These are phyloP conservation scores for Hevea brasiliensis DNA, from an alignment of 345 rosid species.

Conservation along the genomic window DNA sequence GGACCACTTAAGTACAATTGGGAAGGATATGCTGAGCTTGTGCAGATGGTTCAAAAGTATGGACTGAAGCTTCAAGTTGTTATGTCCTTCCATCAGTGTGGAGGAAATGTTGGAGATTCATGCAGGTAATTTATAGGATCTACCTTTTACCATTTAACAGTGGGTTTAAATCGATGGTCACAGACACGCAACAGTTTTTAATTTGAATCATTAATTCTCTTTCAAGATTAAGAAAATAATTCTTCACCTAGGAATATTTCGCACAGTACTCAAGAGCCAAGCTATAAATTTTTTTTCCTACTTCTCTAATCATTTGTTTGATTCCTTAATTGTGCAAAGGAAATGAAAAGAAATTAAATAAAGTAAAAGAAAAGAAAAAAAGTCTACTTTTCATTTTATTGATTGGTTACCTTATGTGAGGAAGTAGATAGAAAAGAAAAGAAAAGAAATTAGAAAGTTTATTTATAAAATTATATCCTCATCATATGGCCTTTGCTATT, in stretches of 20 bases:
- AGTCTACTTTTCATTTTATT: too few species aligned
- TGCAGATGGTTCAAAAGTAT: slow-evolving; percentile 77
- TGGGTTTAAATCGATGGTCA: neutral
- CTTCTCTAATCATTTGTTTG: too few species aligned
- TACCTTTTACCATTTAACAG: neutral
- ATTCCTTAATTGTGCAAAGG: too few species aligned
- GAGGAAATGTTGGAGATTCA: slow-evolving; percentile 98
- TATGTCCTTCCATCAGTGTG: slow-evolving; percentile 99
- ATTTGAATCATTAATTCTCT: neutral
- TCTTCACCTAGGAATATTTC: neutral
- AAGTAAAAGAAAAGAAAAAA: too few species aligned
- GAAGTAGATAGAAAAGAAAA: too few species aligned
- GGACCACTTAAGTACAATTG: slow-evolving; percentile 88
- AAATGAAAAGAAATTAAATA: too few species aligned
- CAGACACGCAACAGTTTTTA: neutral
- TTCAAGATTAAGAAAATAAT: neutral
- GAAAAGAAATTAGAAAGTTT: too few species aligned
- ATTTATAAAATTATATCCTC: too few species aligned
- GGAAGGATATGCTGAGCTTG: slow-evolving; percentile 93
- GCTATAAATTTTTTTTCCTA: neutral
- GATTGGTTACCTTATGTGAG: too few species aligned
- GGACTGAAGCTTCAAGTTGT: slow-evolving; percentile 89
- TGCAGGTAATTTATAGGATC: slow-evolving; percentile 61
- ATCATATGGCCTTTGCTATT: too few species aligned
- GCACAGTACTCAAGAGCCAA: neutral